These are phyloP conservation scores for Fomitopsis schrenkii DNA, from an alignment of 1,284 basidiomycete species.

Conservation along the genomic window DNA sequence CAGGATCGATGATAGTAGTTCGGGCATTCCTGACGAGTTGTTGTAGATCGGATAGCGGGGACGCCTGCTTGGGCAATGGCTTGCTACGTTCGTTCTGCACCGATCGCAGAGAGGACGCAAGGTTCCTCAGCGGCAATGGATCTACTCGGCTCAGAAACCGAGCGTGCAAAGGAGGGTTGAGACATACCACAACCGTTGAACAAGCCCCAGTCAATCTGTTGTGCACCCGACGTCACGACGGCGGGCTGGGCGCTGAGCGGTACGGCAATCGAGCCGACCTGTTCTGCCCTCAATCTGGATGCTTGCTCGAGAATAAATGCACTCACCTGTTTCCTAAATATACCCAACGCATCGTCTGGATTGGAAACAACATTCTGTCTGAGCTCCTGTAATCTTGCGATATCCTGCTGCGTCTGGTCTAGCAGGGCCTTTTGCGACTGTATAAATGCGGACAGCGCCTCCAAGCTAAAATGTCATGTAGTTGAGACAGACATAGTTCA, in stretches of 20 bases:
- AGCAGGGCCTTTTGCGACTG: conserved; percentile 54
- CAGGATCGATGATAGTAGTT: conserved; percentile 54
- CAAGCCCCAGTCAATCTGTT: conserved; percentile 47
- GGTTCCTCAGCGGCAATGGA: conserved; percentile 39
- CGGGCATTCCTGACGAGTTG: conserved; percentile 52
- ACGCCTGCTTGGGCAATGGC: conserved; percentile 37
- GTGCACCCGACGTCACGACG: conserved; percentile 34
- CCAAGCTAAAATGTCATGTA: conserved; percentile 37
- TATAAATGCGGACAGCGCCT: conserved; percentile 65
- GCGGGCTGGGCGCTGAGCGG: conserved; percentile 40
- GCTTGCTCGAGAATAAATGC: background rate
- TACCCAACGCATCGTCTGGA: conserved; percentile 28
- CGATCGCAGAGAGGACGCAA: conserved; percentile 35
- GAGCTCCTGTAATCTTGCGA: conserved; percentile 47
- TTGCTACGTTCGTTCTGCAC: conserved; percentile 33
- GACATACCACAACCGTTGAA: conserved; percentile 43
- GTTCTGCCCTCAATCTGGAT: conserved; percentile 6
- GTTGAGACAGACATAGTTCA: background rate
- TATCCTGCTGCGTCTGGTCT: conserved; percentile 54
- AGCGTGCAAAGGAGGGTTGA: background rate
- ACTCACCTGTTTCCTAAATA: conserved; percentile 32
- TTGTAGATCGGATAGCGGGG: conserved; percentile 57
- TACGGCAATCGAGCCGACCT: conserved; percentile 26
- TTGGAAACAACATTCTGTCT: conserved; percentile 31
- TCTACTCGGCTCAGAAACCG: conserved; percentile 23